Conservation (phyloP, 2,329 filamentous ascomycete genomes). For the Microsporum audouinii region DNA sequence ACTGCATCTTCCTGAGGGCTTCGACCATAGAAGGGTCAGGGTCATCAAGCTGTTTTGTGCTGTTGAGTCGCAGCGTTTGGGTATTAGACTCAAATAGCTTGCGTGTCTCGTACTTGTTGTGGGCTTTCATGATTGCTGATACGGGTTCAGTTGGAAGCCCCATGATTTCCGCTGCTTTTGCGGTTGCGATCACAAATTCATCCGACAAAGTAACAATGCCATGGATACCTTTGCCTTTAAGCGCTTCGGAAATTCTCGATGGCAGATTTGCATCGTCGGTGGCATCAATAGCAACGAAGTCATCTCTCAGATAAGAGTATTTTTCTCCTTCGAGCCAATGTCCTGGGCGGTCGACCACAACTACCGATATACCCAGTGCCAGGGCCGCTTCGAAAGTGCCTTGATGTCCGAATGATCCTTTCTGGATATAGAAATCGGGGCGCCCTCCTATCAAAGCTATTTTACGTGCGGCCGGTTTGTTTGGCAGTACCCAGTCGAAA, state of each 20-base stretch:
- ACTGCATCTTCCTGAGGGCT: constrained; percentile 6
- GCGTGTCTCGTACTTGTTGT: constrained; percentile 1
- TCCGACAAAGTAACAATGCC: not conserved
- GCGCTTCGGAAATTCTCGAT: not conserved
- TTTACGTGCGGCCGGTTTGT: too few species aligned
- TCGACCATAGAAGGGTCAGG: not conserved
- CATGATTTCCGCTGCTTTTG: not conserved
- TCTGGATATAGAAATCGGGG: too few species aligned
- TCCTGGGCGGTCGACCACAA: constrained; percentile 28
- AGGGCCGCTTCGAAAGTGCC: constrained; percentile 16
- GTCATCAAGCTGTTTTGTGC: not conserved
- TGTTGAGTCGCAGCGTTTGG: not conserved
- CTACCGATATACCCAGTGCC: constrained; percentile 28
- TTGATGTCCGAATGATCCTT: too few species aligned
- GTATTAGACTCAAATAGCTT: not conserved
- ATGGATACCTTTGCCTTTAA: constrained; percentile 8
- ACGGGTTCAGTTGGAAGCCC: not conserved
- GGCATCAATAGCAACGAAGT: constrained; percentile 15
- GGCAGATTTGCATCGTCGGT: not conserved
- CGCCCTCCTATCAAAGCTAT: too few species aligned
- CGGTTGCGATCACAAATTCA: not conserved
- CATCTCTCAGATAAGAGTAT: constrained; percentile 23
- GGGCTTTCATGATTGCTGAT: not conserved
- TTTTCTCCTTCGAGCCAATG: constrained; percentile 28
- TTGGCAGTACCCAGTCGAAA: too few species aligned